Base-by-base conservation (phyloP, 768 basidiomycete genomes). In the Naganishia onofrii region DNA sequence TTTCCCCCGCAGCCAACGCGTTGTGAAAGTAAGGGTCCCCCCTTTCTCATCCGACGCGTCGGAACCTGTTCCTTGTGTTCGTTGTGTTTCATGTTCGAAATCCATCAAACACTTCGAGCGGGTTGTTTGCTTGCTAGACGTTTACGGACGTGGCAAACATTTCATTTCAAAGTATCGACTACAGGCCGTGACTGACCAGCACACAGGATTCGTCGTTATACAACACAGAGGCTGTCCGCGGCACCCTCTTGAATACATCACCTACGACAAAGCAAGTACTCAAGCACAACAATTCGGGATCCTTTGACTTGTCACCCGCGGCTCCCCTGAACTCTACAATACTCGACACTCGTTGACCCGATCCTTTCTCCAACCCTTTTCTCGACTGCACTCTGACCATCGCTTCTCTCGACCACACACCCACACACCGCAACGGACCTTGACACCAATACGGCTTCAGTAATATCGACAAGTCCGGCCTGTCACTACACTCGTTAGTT, bases 261-360 rank as follows among this genome's bases (percentile, higher is more conserved):
- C 8, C 42, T 2, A 10, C 42, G 7, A 42, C 42, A 15, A 15
- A 7, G 15, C 42, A 42, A n/a, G 15, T 15, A 15, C 42, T 17
- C 15, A 42, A 42, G 42, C 42, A 17, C 42, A 17, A 42, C 42
- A 15, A 42, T 17, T 8, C 8, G 42, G 42, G 9, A 8, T 58
- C 57, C 57, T 58, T 58, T 58, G 32, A 58, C 9, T 58, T 58
- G 17, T 58, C 57, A 58, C 57, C 57, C 57, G 34, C 48, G 48
- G 13, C 7, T 42, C 48, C 28, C 54, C 54, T 34, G 29, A 56
- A 3, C 12, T 34, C 54, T 9, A 13, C 42, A 42, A 10, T 17
- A 15, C 42, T 42, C 42, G 42, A 42, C 42, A 15, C 19, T 26
- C 7, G 17, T 1, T 6, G 34, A 23, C 32, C 34, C 34, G 13